Conservation (phyloP, 345 rosid genomes). For the Brassica rapa region DNA sequence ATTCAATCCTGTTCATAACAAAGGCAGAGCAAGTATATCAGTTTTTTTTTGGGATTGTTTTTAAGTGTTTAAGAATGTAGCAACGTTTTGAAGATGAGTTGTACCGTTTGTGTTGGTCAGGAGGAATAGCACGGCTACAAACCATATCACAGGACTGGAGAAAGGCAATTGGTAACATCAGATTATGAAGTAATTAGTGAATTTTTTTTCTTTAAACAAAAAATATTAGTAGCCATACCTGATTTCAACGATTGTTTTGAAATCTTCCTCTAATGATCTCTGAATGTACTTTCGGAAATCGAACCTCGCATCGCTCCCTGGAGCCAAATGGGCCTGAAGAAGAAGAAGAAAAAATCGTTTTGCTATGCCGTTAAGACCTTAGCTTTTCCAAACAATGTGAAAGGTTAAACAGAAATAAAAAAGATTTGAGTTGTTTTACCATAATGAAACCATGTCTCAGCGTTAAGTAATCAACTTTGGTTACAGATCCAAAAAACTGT, state of each 20-base stretch:
- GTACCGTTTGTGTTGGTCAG: conserved; percentile 71
- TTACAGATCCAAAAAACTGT: conserved; percentile 82
- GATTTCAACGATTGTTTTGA: conserved; percentile 84
- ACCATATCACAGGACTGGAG: conserved; percentile 87
- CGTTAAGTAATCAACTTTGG: conserved; percentile 87
- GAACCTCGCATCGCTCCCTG: conserved; percentile 62
- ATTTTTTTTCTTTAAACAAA: neutral
- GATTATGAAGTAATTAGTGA: neutral
- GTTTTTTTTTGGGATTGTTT: conserved; percentile 2
- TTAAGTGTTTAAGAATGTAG: neutral
- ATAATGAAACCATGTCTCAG: conserved; percentile 88
- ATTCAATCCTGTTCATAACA: conserved; percentile 61
- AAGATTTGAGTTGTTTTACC: conserved; percentile 41
- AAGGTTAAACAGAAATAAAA: neutral
- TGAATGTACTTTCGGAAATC: conserved; percentile 82
- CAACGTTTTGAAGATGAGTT: conserved; percentile 3
- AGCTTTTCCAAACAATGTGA: neutral
- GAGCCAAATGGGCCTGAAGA: conserved; percentile 85
- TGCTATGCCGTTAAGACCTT: neutral
- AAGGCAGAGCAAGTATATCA: neutral
- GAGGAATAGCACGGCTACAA: conserved; percentile 70
- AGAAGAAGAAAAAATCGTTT: conserved; percentile 1
- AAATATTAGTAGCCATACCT: conserved; percentile 42
- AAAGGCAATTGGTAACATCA: neutral
- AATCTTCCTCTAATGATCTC: conserved; percentile 88